A percentile compares a stretch with the other conserved stretches of the same genome.
These are phyloP conservation scores for Globisporangium uncinulatum DNA, from an alignment of 352 stramenopile species.

Conservation along the genomic window DNA sequence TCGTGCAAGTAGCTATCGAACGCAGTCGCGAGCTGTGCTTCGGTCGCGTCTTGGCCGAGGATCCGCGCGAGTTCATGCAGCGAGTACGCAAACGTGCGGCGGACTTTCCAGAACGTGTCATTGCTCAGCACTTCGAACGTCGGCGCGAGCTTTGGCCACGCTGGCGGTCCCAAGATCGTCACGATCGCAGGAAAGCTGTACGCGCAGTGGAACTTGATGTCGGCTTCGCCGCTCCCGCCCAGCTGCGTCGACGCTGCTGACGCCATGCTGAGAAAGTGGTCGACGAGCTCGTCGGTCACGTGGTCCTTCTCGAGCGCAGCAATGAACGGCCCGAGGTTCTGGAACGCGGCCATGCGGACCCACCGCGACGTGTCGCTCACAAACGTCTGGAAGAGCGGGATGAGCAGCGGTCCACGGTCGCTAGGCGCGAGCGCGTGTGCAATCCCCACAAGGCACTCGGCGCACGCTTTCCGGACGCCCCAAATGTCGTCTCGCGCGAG, in stretches of 20 bases:
- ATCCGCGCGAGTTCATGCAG: slow-evolving; percentile 87
- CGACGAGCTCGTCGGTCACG: slow-evolving; percentile 72
- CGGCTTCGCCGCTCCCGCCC: slow-evolving; percentile 67
- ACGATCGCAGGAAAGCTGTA: slow-evolving; percentile 90
- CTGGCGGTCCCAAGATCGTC: slow-evolving; percentile 54
- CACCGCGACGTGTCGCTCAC: slow-evolving; percentile 89
- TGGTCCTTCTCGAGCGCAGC: slow-evolving; percentile 82
- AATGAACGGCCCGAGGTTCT: slow-evolving; percentile 79
- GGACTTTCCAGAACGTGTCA: slow-evolving; percentile 87
- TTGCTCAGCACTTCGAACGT: slow-evolving; percentile 78
- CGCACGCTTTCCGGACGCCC: slow-evolving; percentile 90
- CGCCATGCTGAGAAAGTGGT: slow-evolving; percentile 84
- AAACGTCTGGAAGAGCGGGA: slow-evolving; percentile 88
- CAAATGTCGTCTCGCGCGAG: slow-evolving; percentile 94
- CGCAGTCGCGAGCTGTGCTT: slow-evolving; percentile 68
- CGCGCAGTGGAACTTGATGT: slow-evolving; percentile 91
- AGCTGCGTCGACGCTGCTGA: slow-evolving; percentile 48
- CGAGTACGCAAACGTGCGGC: slow-evolving; percentile 89
- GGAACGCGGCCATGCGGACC: slow-evolving; percentile 93
- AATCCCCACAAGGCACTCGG: slow-evolving; percentile 87
- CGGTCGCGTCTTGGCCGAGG: slow-evolving; percentile 72
- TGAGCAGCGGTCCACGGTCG: slow-evolving; percentile 72
- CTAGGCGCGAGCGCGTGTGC: slow-evolving; percentile 70
- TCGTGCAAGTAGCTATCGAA: slow-evolving; percentile 86
- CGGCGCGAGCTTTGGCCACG: slow-evolving; percentile 75